Percentiles rank a stretch among this genome's conserved stretches.
Conservation (phyloP, 1,139 yeast genomes). For the Yamadazyma blattariae region DNA sequence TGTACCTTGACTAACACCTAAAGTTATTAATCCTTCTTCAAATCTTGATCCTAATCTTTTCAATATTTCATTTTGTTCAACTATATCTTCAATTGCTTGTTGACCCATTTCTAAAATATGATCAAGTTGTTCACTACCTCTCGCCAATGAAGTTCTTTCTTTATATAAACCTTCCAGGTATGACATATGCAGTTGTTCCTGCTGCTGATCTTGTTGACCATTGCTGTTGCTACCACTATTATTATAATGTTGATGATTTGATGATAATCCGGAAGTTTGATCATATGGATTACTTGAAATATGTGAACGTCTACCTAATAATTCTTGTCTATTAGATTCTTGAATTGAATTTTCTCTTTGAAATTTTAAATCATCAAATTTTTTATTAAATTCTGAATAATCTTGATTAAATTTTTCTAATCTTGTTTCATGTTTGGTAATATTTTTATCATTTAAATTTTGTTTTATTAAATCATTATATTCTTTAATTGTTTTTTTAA, state of each 20-base stretch:
- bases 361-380: constrained; percentile 61
- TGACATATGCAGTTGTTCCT: constrained; percentile 26
- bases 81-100: constrained; percentile 79
- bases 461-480: constrained; percentile 65
- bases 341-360: constrained; percentile 61
- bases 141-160: constrained; percentile 62
- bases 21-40: constrained; percentile 67
- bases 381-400: constrained; percentile 49
- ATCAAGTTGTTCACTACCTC: constrained; percentile 82
- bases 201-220: constrained; percentile 18
- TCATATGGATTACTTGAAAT: constrained; percentile 65
- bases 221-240: too few species aligned
- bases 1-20: constrained; percentile 87
- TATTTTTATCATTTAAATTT: constrained; percentile 54
- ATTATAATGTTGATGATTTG: constrained; percentile 3
- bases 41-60: constrained; percentile 61
- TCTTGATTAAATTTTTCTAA: constrained; percentile 61
- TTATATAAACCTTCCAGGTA: constrained; percentile 66
- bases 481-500: constrained; percentile 74
- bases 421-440: constrained; percentile 63
- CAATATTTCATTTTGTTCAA: constrained; percentile 77
- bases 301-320: constrained; percentile 53
- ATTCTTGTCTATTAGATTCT: constrained; percentile 54
- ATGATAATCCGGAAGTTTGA: constrained; percentile 11
- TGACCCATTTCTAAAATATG: constrained; percentile 89